Conservation (phyloP, 78 protist genomes). For the Capsaspora owczarzaki region DNA sequence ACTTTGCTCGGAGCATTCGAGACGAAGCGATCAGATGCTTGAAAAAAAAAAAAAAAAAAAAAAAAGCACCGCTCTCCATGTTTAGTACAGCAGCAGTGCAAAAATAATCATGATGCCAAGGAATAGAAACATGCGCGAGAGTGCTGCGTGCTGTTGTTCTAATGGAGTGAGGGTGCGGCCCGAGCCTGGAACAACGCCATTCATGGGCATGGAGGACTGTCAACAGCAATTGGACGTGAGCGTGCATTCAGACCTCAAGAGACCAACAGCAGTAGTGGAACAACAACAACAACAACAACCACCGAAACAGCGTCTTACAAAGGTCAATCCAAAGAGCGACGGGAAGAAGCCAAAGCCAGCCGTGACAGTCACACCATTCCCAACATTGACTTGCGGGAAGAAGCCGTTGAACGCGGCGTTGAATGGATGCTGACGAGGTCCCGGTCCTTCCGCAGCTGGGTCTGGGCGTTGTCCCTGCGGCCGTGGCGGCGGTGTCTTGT, state of each 20-base stretch:
- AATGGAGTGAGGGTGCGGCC: neutral
- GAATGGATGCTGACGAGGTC: neutral
- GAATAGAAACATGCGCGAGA: neutral
- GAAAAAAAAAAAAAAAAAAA: no score
- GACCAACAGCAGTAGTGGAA: neutral
- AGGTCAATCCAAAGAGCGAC: neutral
- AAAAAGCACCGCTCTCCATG: no score
- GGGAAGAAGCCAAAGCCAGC: slow-evolving; percentile 18
- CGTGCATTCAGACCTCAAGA: neutral
- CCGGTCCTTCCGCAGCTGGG: neutral
- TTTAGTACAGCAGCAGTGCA: neutral
- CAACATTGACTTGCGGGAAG: neutral
- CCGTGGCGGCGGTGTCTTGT: neutral
- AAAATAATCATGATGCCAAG: neutral
- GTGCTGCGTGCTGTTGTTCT: neutral
- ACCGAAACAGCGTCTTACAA: neutral
- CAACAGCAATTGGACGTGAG: neutral
- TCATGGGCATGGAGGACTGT: neutral
- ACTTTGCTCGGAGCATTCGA: no score
- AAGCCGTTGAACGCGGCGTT: neutral
- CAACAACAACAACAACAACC: neutral
- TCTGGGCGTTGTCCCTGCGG: neutral
- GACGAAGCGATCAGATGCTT: no score
- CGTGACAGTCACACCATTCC: neutral
- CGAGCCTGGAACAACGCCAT: neutral